Evolutionary conservation across 2,329 filamentous ascomycete species (phyloP).

Genomic region (Clonostachys rhizophaga): DNA sequence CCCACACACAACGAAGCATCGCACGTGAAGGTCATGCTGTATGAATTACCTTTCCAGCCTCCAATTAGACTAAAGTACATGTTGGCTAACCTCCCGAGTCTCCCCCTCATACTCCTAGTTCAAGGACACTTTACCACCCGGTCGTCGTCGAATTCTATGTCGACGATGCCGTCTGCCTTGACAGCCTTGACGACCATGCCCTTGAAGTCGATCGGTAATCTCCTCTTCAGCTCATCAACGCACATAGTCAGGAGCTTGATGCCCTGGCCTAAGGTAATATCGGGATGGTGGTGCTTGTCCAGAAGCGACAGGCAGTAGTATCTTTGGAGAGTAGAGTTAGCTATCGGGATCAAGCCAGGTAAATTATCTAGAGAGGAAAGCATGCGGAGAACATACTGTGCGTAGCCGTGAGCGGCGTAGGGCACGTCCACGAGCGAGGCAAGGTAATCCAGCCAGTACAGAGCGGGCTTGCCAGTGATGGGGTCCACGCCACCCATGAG

Average conservation of each 20-base stretch:
- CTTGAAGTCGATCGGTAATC: conserved; percentile 98
- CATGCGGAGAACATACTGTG: conserved; percentile 62
- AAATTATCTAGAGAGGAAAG: background rate
- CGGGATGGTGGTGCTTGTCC: conserved; percentile 97
- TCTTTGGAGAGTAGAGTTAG: conserved; percentile 31
- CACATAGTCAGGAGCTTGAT: conserved; percentile 92
- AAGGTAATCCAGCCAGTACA: conserved; percentile 98
- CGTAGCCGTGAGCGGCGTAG: conserved; percentile 96
- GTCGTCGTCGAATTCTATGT: conserved; percentile 82
- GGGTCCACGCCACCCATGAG: conserved; percentile 90
- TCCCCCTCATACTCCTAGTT: background rate
- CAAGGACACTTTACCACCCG: conserved; percentile 57
- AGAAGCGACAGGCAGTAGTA: conserved; percentile 98
- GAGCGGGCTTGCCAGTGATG: conserved; percentile 81
- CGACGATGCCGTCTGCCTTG: conserved; percentile 86
- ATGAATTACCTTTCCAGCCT: too few species aligned
- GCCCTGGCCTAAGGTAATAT: conserved; percentile 84
- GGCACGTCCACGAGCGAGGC: conserved; percentile 83
- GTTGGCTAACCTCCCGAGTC: background rate
- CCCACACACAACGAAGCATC: too few species aligned
- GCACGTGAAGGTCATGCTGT: too few species aligned
- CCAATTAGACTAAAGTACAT: background rate
- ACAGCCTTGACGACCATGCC: conserved; percentile 92
- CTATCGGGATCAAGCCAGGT: background rate
- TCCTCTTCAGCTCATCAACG: conserved; percentile 92